Conservation (phyloP, 257 asterid species). For the Nicotiana obtusifolia region DNA sequence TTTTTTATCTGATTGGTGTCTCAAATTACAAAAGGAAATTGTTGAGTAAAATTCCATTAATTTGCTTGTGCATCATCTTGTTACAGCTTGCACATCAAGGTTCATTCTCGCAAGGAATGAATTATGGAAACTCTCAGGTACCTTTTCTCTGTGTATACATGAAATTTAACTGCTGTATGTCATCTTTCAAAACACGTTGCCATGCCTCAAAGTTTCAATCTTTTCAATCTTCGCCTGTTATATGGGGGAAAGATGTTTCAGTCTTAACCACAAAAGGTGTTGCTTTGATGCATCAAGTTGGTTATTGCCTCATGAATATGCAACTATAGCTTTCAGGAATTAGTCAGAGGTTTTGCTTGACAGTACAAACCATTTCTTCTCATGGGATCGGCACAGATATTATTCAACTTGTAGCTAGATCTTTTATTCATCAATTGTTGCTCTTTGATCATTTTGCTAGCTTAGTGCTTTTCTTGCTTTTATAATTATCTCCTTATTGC, state of each 20-base stretch:
- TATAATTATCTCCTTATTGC: too few species aligned
- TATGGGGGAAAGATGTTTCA: background rate
- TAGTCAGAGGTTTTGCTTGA: background rate
- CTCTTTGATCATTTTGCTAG: too few species aligned
- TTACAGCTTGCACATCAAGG: slow-evolving; percentile 63
- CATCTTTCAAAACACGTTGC: background rate
- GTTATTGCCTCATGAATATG: background rate
- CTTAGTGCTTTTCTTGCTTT: too few species aligned
- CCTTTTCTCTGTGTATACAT: background rate
- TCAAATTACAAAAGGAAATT: background rate
- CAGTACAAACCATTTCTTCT: background rate
- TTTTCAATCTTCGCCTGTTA: background rate
- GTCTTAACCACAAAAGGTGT: background rate
- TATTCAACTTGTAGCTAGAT: too few species aligned
- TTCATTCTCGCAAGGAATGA: slow-evolving; percentile 71
- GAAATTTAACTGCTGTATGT: slow-evolving; percentile 9
- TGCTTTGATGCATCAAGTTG: background rate
- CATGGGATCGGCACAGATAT: background rate
- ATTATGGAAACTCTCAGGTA: slow-evolving; percentile 72
- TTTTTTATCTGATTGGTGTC: background rate
- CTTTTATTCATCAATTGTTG: too few species aligned
- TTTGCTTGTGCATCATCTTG: background rate
- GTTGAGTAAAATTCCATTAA: background rate
- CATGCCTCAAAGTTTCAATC: background rate
- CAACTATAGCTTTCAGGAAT: background rate